Evolutionary conservation across 2,329 filamentous ascomycete genomes (phyloP).

Genomic region (Sarocladiaceae sp.): DNA sequence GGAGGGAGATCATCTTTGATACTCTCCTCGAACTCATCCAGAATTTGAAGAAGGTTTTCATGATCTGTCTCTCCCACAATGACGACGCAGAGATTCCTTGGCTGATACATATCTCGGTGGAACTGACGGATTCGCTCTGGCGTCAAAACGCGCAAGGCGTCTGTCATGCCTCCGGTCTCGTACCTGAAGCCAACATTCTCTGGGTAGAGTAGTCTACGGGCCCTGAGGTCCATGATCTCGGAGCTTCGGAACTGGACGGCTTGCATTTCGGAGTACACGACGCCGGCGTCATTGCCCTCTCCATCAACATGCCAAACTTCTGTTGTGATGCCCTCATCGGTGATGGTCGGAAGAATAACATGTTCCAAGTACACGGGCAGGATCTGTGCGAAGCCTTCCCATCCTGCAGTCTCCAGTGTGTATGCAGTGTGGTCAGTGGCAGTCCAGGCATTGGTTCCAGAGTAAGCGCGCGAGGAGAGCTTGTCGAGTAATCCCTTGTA

Average conservation of each 20-base stretch:
- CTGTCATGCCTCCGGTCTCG: constrained; percentile 97
- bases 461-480: constrained; percentile 88
- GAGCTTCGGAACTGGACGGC: constrained; percentile 79
- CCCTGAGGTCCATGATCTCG: constrained; percentile 83
- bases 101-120: constrained; percentile 96
- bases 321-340: constrained; percentile 87
- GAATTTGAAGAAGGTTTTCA: constrained; percentile 68
- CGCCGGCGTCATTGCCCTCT: constrained; percentile 88
- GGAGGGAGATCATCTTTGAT: constrained; percentile 79
- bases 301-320: constrained; percentile 97
- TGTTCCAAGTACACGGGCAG: constrained; percentile 95
- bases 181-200: constrained; percentile 90
- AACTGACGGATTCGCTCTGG: constrained; percentile 91
- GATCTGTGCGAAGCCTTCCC: constrained; percentile 95
- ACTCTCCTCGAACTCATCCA: constrained; percentile 84
- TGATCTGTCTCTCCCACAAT: constrained; percentile 92
- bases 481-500: constrained; percentile 97
- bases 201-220: constrained; percentile 78
- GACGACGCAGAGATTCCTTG: constrained; percentile 86
- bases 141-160: constrained; percentile 79
- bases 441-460: constrained; percentile 94
- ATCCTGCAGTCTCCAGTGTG: constrained; percentile 89
- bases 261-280: constrained; percentile 99
- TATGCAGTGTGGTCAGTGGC: constrained; percentile 96
- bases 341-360: constrained; percentile 84